phyloP scores from a whole-genome alignment of 441 rosid genomes.

The Pelargonium australe region DNA sequence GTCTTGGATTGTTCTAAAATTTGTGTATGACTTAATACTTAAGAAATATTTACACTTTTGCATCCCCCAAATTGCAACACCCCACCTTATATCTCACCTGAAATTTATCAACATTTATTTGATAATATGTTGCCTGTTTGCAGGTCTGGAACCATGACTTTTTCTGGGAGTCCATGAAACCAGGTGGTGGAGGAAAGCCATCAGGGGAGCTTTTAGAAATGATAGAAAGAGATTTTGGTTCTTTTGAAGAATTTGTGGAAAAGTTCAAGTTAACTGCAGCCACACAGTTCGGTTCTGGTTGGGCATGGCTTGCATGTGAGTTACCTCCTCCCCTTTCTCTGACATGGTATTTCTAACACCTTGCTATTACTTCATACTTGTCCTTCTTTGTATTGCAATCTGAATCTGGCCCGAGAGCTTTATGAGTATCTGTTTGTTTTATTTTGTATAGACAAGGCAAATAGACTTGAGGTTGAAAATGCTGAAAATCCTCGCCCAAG shows the following conservation, averaged over 20 bases:
- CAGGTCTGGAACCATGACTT: conserved; percentile 95
- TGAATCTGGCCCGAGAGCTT: not conserved
- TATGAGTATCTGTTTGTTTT: not conserved
- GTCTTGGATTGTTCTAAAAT: too few species aligned
- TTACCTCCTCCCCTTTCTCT: conserved; percentile 13
- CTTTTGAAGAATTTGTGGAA: conserved; percentile 46
- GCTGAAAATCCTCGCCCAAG: conserved; percentile 60
- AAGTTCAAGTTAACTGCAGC: conserved; percentile 64
- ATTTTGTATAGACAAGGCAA: conserved; percentile 59
- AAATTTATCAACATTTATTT: not conserved
- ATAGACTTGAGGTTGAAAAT: conserved; percentile 56
- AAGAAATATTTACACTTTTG: not conserved
- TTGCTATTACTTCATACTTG: conserved; percentile 1
- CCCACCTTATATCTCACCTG: not conserved
- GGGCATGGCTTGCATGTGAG: conserved; percentile 95
- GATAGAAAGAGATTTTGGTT: conserved; percentile 79
- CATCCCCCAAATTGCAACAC: not conserved
- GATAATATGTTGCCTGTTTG: conserved; percentile 8
- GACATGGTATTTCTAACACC: not conserved
- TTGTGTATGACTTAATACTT: too few species aligned
- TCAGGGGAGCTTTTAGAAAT: conserved; percentile 59
- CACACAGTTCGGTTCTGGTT: conserved; percentile 84
- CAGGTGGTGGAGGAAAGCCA: conserved; percentile 90
- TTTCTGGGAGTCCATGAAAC: conserved; percentile 91
- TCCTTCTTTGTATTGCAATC: too few species aligned